phyloP scores from a whole-genome alignment of 176 grass and related monocot species.

The Hyparrhenia diplandra region DNA sequence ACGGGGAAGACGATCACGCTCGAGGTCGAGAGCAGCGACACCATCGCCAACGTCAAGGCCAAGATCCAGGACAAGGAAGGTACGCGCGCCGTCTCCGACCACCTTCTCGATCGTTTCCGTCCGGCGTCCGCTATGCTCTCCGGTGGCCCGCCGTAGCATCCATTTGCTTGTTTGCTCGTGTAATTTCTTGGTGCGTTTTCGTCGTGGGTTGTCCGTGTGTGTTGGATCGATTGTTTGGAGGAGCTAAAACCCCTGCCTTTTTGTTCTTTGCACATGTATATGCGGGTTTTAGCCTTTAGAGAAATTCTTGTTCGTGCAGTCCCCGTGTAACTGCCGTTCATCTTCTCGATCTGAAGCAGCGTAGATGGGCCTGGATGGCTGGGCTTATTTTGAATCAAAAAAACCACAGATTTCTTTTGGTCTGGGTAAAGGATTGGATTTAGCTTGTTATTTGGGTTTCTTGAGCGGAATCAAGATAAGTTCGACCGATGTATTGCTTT shows the following conservation, averaged over 20 bases:
- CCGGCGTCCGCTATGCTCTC: background rate
- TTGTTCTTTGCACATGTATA: no score
- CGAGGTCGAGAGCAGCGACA: slow-evolving; percentile 80
- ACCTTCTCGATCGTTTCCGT: background rate
- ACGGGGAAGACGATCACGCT: slow-evolving; percentile 80
- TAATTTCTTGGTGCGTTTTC: background rate
- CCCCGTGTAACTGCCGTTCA: background rate
- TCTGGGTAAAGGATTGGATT: background rate
- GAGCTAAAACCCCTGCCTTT: background rate
- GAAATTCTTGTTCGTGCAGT: background rate
- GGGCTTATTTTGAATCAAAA: background rate
- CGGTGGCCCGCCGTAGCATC: background rate
- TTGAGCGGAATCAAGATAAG: background rate
- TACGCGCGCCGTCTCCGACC: background rate
- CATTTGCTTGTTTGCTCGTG: background rate
- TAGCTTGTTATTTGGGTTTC: background rate
- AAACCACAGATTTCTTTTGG: background rate
- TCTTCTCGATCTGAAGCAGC: background rate
- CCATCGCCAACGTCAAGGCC: slow-evolving; percentile 65
- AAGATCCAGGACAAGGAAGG: slow-evolving; percentile 88
- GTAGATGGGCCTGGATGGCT: background rate
- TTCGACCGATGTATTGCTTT: background rate
- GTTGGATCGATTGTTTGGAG: background rate
- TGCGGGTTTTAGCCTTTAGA: no score
- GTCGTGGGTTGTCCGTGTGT: background rate